These are phyloP conservation scores for Boletus pseudo-olivaceus DNA, from an alignment of 768 basidiomycete species.

Conservation along the genomic window DNA sequence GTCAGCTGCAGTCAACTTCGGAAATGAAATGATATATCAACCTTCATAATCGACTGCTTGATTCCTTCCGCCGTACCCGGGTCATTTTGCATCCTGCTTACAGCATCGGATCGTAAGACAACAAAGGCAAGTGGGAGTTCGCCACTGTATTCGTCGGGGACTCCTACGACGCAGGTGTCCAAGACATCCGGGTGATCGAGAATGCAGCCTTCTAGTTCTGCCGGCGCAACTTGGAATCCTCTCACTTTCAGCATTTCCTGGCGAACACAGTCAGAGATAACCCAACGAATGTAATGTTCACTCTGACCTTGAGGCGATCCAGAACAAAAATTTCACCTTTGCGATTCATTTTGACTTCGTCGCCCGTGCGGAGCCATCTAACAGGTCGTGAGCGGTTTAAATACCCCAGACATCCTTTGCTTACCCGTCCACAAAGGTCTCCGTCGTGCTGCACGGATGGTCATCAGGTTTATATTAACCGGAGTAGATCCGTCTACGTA, in stretches of 20 bases:
- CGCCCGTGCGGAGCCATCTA: conserved; percentile 68
- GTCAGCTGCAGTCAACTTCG: neutral
- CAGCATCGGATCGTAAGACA: conserved; percentile 43
- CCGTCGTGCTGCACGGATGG: conserved; percentile 45
- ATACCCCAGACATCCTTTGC: neutral
- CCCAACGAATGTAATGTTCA: neutral
- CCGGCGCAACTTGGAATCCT: conserved; percentile 57
- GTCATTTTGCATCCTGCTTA: conserved; percentile 32
- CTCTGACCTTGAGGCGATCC: conserved; percentile 66
- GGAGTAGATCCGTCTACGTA: conserved; percentile 32
- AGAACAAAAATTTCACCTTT: conserved; percentile 64
- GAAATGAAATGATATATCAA: conserved; percentile 20
- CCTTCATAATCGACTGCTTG: conserved; percentile 51
- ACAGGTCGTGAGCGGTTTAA: neutral
- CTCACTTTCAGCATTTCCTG: conserved; percentile 73
- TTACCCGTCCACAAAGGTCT: conserved; percentile 55
- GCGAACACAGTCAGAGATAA: neutral
- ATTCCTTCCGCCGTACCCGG: conserved; percentile 34
- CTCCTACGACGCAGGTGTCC: conserved; percentile 62
- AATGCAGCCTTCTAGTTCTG: conserved; percentile 64
- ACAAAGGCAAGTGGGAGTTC: conserved; percentile 73
- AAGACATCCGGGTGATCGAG: conserved; percentile 57
- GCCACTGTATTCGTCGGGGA: conserved; percentile 72
- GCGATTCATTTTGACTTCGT: conserved; percentile 63
- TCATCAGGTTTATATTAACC: conserved; percentile 5